Base-by-base conservation (phyloP, 1,284 basidiomycete species). In the Serendipita sp. region DNA sequence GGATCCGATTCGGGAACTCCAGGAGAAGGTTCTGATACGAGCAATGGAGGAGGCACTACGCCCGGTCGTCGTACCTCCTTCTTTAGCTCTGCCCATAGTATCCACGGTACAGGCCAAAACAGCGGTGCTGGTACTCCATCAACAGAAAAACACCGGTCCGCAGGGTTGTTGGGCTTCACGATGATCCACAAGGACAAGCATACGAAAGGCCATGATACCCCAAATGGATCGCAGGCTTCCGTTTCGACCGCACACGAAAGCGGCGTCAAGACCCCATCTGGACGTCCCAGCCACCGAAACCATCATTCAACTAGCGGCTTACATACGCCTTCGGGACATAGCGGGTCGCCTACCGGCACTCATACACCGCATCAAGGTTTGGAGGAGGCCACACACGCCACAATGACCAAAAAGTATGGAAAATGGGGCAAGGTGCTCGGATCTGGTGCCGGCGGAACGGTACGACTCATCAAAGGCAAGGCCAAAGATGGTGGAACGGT, bases 361-460 rank as follows among this genome's bases (percentile, higher is more conserved):
- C 53, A 58, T n/a, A 65, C 64, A 44, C 65, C 29, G 32, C 60
- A 60, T 42, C 22, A 22, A 17, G 49, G 69, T 67, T n/a, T 68
- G 67, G 63, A 72, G 30, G 83, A 87, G 65, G 90, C 88, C 0
- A 92, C 89, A 0, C 91, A 97, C 65, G 92, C 92, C 2, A 92
- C 96, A 71, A 78, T 99, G 64, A 79, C 89, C 50, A 98, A 99
- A 77, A 98, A 98, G 80, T 99, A 99, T 70, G 96, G 96, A 67
- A 99, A 99, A 73, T 98, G 95, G 91, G 96, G 95, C 61, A 86
- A 91, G 64, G 85, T 95, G 12, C 82, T 99, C 12, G 96, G 96
- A 13, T 91, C 88, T 10, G 96, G 96, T 53, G 96, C 96, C 1
- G 96, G 96, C 43, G 96, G 96, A 34, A 99, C 96, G 0, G 96